phyloP scores from a whole-genome alignment of 2,329 filamentous ascomycete species.

The Grosmannia clavigera region DNA sequence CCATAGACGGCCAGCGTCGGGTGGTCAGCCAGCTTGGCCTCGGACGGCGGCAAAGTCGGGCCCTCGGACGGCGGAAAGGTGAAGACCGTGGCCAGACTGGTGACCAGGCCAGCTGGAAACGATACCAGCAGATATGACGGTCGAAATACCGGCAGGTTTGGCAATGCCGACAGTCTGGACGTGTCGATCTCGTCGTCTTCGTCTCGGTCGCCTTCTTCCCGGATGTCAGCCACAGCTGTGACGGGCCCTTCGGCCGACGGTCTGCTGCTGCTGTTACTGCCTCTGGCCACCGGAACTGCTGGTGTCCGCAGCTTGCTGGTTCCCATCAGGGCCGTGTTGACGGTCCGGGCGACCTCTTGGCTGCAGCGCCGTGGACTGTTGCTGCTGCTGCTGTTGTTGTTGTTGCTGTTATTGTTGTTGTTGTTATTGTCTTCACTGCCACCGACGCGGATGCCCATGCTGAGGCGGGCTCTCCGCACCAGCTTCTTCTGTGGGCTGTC shows the following conservation, averaged over 20 bases:
- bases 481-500: not conserved
- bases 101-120: constrained; percentile 48
- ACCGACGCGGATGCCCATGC: constrained; percentile 33
- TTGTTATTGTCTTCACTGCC: constrained; percentile 28
- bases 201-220: no score
- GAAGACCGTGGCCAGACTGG: constrained; percentile 48
- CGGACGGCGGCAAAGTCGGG: constrained; percentile 19
- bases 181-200: not conserved
- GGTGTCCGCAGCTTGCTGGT: not conserved
- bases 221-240: no score
- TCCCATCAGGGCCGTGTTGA: not conserved
- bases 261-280: no score
- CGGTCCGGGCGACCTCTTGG: constrained; percentile 3
- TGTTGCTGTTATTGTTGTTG: not conserved
- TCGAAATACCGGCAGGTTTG: constrained; percentile 23
- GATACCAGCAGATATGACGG: constrained; percentile 55
- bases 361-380: not conserved
- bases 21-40: constrained; percentile 44
- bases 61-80: not conserved
- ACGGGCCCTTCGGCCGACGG: no score
- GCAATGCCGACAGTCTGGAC: constrained; percentile 17
- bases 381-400: constrained; percentile 7
- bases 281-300: no score
- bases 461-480: constrained; percentile 10
- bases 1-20: constrained; percentile 63